A percentile compares a stretch with the other conserved stretches of the same genome.
Evolutionary conservation across 2,329 filamentous ascomycete species (phyloP).

Genomic region (Fusarium brevicatenulatum): DNA sequence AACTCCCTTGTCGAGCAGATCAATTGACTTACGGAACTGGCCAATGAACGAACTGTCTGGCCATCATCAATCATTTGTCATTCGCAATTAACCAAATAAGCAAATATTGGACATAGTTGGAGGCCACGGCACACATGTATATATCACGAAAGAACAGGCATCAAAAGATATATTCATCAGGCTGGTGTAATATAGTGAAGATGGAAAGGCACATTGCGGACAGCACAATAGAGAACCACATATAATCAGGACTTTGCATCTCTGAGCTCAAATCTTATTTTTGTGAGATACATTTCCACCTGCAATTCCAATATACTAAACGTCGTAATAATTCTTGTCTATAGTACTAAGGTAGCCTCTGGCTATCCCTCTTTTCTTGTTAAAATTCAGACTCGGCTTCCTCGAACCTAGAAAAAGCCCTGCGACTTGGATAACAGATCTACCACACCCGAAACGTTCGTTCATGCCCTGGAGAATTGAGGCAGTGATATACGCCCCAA

Average conservation of each 20-base stretch:
- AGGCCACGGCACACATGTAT: not conserved
- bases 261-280: not conserved
- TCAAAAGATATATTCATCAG: not conserved
- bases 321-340: constrained; percentile 29
- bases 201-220: not conserved
- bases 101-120: not conserved
- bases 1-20: not conserved
- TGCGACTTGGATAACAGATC: constrained; percentile 42
- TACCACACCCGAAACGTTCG: constrained; percentile 34
- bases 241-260: not conserved
- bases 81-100: not conserved
- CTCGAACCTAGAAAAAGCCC: constrained; percentile 29
- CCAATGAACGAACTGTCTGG: not conserved
- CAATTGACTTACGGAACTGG: no score
- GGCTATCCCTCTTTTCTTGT: constrained; percentile 22
- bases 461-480: constrained; percentile 24
- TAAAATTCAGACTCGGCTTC: constrained; percentile 32
- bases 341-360: constrained; percentile 18
- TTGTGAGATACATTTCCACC: not conserved
- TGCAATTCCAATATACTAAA: constrained; percentile 8
- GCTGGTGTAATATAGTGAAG: no score
- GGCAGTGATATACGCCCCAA: not conserved
- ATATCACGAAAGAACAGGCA: not conserved
- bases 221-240: not conserved
- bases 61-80: not conserved